A percentile compares a stretch with the other conserved stretches of the same genome.
phyloP scores from a whole-genome alignment of 1,139 yeast species.

The Taphrina pruni region DNA sequence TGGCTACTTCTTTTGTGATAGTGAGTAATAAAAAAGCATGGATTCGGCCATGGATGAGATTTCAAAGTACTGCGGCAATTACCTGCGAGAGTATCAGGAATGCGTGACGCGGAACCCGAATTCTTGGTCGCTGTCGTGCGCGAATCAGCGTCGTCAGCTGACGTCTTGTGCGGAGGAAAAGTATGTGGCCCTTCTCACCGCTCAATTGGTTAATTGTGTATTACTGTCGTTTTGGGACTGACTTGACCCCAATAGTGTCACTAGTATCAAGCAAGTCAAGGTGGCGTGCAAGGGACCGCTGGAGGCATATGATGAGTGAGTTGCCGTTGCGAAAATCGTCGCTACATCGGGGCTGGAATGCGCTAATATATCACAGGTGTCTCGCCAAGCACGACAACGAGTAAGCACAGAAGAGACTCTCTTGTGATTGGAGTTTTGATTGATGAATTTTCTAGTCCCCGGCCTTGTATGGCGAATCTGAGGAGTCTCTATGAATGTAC shows the following conservation, averaged over 20 bases:
- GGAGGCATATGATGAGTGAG: slow-evolving; percentile 30
- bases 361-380: not conserved
- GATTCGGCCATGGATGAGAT: slow-evolving; percentile 35
- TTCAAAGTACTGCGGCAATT: slow-evolving; percentile 21
- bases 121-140: slow-evolving; percentile 29
- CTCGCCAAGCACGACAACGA: slow-evolving; percentile 19
- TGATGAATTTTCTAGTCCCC: slow-evolving; percentile 13
- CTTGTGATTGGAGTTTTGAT: too few species aligned
- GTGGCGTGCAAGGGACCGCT: slow-evolving; percentile 27
- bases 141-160: slow-evolving; percentile 30
- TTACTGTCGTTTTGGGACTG: not conserved
- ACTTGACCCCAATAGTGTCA: slow-evolving; percentile 3
- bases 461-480: slow-evolving; percentile 26
- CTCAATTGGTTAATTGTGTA: too few species aligned
- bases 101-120: slow-evolving; percentile 25
- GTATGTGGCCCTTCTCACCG: not conserved
- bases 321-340: not conserved
- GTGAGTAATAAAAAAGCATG: not conserved
- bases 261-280: slow-evolving; percentile 38
- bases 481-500: slow-evolving; percentile 33
- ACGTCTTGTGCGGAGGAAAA: slow-evolving; percentile 37
- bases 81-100: slow-evolving; percentile 20
- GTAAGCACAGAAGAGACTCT: not conserved
- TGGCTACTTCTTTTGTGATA: not conserved
- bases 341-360: not conserved